Conservation (phyloP, 1,139 yeast species). For the Saccharomyces pastorianus region DNA sequence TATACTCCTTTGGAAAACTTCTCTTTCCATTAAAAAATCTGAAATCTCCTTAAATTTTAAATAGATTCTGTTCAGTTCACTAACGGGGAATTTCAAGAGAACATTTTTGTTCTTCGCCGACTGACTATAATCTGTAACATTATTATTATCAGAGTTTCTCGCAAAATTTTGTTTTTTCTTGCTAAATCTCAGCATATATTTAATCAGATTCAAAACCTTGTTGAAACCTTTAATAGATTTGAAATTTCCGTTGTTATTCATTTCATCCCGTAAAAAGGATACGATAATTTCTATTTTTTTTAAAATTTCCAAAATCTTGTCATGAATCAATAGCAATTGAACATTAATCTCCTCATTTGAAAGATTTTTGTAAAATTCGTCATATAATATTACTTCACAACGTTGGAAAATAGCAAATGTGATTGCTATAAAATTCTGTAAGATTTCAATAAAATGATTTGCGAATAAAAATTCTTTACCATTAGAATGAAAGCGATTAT, state of each 20-base stretch:
- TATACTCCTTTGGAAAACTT: background rate
- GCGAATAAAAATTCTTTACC: background rate
- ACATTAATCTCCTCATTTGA: background rate
- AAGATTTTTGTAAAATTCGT: background rate
- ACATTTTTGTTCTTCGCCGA: background rate
- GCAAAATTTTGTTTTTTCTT: background rate
- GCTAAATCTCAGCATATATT: background rate
- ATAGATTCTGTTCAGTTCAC: background rate
- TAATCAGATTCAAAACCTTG: background rate
- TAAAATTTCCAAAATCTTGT: background rate
- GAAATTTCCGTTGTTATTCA: background rate
- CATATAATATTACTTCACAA: background rate
- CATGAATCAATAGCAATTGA: background rate
- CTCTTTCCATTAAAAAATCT: background rate
- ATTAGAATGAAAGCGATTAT: background rate
- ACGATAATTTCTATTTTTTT: background rate
- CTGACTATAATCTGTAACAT: background rate
- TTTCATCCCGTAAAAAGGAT: background rate
- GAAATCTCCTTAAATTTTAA: background rate
- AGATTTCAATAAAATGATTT: background rate
- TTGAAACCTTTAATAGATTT: background rate
- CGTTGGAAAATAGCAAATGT: background rate
- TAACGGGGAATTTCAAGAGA: background rate
- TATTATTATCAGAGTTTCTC: background rate
- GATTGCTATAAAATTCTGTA: background rate